Evolutionary conservation across 2,329 filamentous ascomycete genomes (phyloP).

Genomic region (Aspergillus fijiensis): DNA sequence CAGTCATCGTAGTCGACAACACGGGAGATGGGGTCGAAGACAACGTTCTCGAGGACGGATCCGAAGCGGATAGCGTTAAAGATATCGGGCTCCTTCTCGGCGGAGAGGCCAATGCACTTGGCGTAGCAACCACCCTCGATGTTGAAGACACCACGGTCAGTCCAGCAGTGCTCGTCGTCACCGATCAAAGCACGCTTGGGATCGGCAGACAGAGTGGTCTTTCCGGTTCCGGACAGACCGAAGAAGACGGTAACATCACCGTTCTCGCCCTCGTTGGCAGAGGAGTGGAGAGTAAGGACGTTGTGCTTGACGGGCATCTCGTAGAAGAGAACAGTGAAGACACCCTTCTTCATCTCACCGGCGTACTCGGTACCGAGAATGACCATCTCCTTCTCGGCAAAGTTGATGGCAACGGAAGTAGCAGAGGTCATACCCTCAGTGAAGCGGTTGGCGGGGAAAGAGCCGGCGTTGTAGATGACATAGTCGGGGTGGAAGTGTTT

Average conservation of each 20-base stretch:
- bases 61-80: constrained; percentile 94
- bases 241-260: constrained; percentile 99
- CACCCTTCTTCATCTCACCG: constrained; percentile 95
- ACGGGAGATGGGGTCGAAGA: constrained; percentile 88
- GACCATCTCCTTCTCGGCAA: constrained; percentile 99
- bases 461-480: constrained; percentile 98
- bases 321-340: constrained; percentile 99
- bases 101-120: constrained; percentile 95
- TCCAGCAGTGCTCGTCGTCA: constrained; percentile 99
- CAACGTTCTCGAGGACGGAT: constrained; percentile 96
- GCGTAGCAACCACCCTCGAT: constrained; percentile 99
- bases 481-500: constrained; percentile 99
- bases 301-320: constrained; percentile 99
- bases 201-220: constrained; percentile 97
- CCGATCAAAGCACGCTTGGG: constrained; percentile 94
- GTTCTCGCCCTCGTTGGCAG: constrained; percentile 90
- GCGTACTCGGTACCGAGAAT: constrained; percentile 99
- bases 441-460: constrained; percentile 97
- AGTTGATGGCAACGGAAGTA: constrained; percentile 98
- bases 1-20: constrained; percentile 92
- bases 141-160: constrained; percentile 95
- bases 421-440: constrained; percentile 98
- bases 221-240: constrained; percentile 95
- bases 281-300: constrained; percentile 96
- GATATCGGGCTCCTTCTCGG: constrained; percentile 99